Conservation (phyloP, 805 yeast species). For the Yamadazyma laniorum region DNA sequence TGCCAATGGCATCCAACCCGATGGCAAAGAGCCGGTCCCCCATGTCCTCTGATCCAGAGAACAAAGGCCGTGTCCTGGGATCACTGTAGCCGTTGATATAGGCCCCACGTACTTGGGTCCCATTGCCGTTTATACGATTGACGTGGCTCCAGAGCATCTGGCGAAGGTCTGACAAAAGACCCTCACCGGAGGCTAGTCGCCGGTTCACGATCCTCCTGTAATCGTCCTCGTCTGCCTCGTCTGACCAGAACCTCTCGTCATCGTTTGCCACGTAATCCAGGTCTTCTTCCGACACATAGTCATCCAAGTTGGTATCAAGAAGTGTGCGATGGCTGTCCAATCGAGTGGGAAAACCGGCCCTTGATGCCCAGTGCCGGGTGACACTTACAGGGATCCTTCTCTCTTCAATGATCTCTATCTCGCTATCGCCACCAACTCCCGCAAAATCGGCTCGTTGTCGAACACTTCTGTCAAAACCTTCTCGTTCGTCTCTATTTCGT, state of each 20-base stretch:
- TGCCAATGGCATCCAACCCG: too few species aligned
- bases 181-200: background rate
- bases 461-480: background rate
- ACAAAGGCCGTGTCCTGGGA: too few species aligned
- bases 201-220: background rate
- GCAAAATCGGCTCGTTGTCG: background rate
- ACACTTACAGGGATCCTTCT: conserved; percentile 3
- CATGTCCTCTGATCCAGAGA: too few species aligned
- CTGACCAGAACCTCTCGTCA: background rate
- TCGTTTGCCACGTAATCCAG: background rate
- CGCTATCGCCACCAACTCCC: conserved; percentile 14
- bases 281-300: background rate
- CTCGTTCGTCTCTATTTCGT: background rate
- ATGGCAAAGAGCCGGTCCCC: background rate
- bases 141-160: too few species aligned
- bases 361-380: background rate
- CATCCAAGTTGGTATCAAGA: background rate
- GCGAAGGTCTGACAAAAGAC: too few species aligned
- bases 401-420: conserved; percentile 23
- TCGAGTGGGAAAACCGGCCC: too few species aligned
- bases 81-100: too few species aligned
- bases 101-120: too few species aligned
- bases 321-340: too few species aligned
- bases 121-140: too few species aligned
- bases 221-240: background rate